Evolutionary conservation across 2,329 filamentous ascomycete species (phyloP).

Genomic region (Zopfia rhizophila): DNA sequence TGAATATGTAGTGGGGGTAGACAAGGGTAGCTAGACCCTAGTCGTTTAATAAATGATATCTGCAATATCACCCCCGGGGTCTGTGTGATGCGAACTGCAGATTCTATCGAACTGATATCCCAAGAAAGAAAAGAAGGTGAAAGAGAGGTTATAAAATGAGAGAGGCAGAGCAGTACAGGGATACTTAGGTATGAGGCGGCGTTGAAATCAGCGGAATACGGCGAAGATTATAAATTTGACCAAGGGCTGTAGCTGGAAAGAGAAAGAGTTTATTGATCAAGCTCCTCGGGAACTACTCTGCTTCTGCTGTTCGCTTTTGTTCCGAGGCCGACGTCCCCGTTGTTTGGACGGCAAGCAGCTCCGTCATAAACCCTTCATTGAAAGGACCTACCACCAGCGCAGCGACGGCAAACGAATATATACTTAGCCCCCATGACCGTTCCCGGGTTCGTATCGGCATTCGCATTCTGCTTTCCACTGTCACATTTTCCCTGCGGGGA

Average conservation of each 20-base stretch:
- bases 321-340: conserved; percentile 1
- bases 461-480: too few relatives aligned
- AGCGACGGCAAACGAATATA: too few relatives aligned
- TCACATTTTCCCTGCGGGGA: too few relatives aligned
- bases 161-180: background rate
- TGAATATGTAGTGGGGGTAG: conserved; percentile 9
- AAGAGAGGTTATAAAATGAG: background rate
- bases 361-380: too few relatives aligned
- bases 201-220: conserved; percentile 2
- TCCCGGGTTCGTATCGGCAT: too few relatives aligned
- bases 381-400: too few relatives aligned
- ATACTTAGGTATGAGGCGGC: background rate
- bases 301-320: conserved; percentile 8
- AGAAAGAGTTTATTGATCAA: background rate
- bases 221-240: conserved; percentile 8
- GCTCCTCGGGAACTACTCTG: conserved; percentile 1
- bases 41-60: too few relatives aligned
- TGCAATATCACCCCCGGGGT: too few relatives aligned
- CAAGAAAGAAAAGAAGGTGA: background rate
- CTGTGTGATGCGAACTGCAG: too few relatives aligned
- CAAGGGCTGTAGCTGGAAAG: conserved; percentile 4
- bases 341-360: too few relatives aligned
- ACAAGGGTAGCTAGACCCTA: conserved; percentile 14
- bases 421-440: too few relatives aligned
- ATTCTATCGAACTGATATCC: too few relatives aligned